These are phyloP conservation scores for Huntiella bhutanensis DNA, from an alignment of 2,329 filamentous ascomycete genomes.

Conservation along the genomic window DNA sequence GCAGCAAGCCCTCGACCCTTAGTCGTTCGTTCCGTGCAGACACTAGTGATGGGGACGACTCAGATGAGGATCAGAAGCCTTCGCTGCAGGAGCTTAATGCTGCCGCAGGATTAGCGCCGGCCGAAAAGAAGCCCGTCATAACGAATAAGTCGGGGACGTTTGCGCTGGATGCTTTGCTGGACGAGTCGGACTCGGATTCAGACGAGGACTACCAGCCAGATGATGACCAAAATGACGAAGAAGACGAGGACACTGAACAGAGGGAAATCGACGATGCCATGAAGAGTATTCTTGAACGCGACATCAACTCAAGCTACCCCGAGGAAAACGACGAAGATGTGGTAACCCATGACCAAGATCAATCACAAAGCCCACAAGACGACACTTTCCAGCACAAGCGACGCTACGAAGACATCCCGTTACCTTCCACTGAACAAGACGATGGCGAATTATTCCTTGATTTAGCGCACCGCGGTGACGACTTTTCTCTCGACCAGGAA, in stretches of 20 bases:
- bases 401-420: too few relatives aligned
- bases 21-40: conserved; percentile 23
- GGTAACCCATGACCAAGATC: conserved; percentile 15
- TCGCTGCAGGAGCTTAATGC: neutral
- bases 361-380: neutral
- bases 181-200: conserved; percentile 12
- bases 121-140: neutral
- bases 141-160: conserved; percentile 13
- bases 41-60: conserved; percentile 8
- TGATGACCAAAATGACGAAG: conserved; percentile 18
- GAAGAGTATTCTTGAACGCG: conserved; percentile 11
- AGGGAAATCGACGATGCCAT: conserved; percentile 17
- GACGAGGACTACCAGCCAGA: conserved; percentile 15
- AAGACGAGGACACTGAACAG: conserved; percentile 20
- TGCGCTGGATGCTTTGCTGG: conserved; percentile 12
- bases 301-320: conserved; percentile 10
- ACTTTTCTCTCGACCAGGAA: conserved; percentile 19
- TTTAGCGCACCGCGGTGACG: conserved; percentile 25
- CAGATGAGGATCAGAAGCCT: neutral
- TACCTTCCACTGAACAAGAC: conserved; percentile 21
- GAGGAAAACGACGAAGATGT: conserved; percentile 1
- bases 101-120: too few relatives aligned
- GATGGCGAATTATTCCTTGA: conserved; percentile 30
- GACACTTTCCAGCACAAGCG: neutral
- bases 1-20: conserved; percentile 29